phyloP scores from a whole-genome alignment of 2,329 filamentous ascomycete genomes.

The Aspergillus candidus region DNA sequence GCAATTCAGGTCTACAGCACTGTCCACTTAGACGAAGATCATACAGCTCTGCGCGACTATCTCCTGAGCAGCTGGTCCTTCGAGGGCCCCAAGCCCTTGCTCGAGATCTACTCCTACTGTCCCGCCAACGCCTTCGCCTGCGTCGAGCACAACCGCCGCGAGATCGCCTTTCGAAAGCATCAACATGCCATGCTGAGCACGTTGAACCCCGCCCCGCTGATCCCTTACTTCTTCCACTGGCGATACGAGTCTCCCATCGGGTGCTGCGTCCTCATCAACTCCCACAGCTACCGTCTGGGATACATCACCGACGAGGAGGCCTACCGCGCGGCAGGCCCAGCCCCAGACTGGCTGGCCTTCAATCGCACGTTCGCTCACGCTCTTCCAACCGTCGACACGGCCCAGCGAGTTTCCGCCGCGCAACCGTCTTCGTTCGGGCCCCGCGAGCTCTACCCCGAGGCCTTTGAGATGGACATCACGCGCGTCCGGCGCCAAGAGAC shows the following conservation, averaged over 20 bases:
- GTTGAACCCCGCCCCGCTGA: slow-evolving; percentile 8
- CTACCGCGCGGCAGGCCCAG: slow-evolving; percentile 3
- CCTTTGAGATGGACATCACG: slow-evolving; percentile 6
- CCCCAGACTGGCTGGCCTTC: slow-evolving; percentile 11
- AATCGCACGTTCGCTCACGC: slow-evolving; percentile 12
- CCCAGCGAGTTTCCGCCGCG: background rate
- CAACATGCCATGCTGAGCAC: slow-evolving; percentile 5
- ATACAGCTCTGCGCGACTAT: slow-evolving; percentile 7
- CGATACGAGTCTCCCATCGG: slow-evolving; percentile 3
- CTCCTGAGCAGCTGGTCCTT: slow-evolving; percentile 7
- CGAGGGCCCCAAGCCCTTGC: slow-evolving; percentile 11
- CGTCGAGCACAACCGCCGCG: slow-evolving; percentile 12
- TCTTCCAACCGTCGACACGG: background rate
- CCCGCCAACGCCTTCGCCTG: slow-evolving; percentile 12
- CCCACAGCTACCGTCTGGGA: slow-evolving; percentile 14
- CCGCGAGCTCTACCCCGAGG: background rate
- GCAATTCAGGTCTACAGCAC: slow-evolving; percentile 13
- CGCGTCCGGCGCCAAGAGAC: slow-evolving; percentile 3
- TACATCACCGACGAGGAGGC: slow-evolving; percentile 2
- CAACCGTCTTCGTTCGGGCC: background rate
- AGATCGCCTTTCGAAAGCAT: slow-evolving; percentile 15
- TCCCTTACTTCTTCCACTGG: slow-evolving; percentile 4
- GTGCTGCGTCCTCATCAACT: slow-evolving; percentile 11
- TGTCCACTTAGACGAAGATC: too few species aligned
- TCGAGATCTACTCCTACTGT: slow-evolving; percentile 16